Base-by-base conservation (phyloP, 225 moss, liverwort and hornwort species). In the Antitrichia curtipendula region DNA sequence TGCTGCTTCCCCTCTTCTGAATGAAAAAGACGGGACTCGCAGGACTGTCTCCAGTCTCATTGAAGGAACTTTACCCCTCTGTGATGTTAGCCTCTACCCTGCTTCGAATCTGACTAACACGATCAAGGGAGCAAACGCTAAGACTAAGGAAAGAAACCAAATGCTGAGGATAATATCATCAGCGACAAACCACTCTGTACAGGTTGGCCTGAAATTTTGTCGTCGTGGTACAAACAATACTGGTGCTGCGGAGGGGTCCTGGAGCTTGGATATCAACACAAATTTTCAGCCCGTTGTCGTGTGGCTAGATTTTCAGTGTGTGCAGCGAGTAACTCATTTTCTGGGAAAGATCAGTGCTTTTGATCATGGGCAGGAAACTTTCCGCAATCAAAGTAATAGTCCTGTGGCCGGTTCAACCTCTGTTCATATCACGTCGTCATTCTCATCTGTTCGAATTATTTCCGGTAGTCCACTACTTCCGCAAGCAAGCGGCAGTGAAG, bases 261-360 rank as follows among this genome's bases (percentile, higher is more conserved):
- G 91, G 86, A 89, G 89, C 87, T 82, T 91, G 86, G 95, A 99
- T 81, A 77, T 95, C 20, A 88, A 90, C 81, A 93, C 91, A 61
- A 94, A 91, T 70, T 72, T 97, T 75, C 94, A 96, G 73, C 96
- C 98, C 54, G 45, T 94, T 57, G 90, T 95, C 47, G 31, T 94
- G 40, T 99, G 96, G 96, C 88, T 99, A 57, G 97, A 96, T 92
- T 87, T 95, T 86, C 93, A 87, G 74, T 95, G 93, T n/a, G 80
- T 96, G 85, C 94, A 95, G 84, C 94, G 94, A 87, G 91, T 95
- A 82, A 89, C 88, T 74, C 70, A 78, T 62, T 78, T 96, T 64
- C 62, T 96, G 59, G 74, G 87, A 73, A 75, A 93, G 86, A 85
- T 92, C 62, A 90, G 64, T 90, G 58, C 75, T 86, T 84, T 83